Base-by-base conservation (phyloP, 2,329 filamentous ascomycete species). In the Capronia americana region DNA sequence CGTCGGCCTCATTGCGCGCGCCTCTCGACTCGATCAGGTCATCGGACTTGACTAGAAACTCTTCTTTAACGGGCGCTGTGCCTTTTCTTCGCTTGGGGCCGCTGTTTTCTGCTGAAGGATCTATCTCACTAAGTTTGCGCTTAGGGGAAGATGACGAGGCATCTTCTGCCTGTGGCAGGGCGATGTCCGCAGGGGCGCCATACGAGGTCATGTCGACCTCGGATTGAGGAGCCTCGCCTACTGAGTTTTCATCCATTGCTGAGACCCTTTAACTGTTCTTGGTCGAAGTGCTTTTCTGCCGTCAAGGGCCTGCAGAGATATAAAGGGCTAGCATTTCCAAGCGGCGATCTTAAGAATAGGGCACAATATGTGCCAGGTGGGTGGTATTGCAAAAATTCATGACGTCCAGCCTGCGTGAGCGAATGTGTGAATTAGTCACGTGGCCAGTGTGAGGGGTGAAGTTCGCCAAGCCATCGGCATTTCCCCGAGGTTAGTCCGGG, bases 11-110 rank as follows among this genome's bases (percentile, higher is more conserved):
- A 38, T 79, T 78, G 7, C 73, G 74, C 59, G 79, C 78, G 67
- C 70, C 61, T 61, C 64, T 46, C 70, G 75, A 17, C 65, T 68
- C 23, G 64, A 64, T 30, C 70, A 67, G 46, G 78, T 67, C 59
- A 54, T 66, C 55, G 10, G 54, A 26, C 55, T 73, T 70, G 30
- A 77, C 68, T 0, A 79, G 84, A 78, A 79, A 92, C 87, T 93
- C 90, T 75, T 86, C 83, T 78, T 92, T 93, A 77, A 93, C 86
- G 8, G 88, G 86, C 23, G 90, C 90, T 61, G 89, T 80, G 28
- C 89, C 90, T 73, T 83, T 87, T 64, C 74, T 73, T 34, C 79
- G 75, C 67, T 79, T 77, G 51, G 73, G 67, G 41, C 71, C 72
- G 64, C 76, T 72, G 20, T 68, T 71, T 58, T 76, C 73, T 20